phyloP scores from a whole-genome alignment of 805 yeast genomes.

The Kluyveromyces siamensis region DNA sequence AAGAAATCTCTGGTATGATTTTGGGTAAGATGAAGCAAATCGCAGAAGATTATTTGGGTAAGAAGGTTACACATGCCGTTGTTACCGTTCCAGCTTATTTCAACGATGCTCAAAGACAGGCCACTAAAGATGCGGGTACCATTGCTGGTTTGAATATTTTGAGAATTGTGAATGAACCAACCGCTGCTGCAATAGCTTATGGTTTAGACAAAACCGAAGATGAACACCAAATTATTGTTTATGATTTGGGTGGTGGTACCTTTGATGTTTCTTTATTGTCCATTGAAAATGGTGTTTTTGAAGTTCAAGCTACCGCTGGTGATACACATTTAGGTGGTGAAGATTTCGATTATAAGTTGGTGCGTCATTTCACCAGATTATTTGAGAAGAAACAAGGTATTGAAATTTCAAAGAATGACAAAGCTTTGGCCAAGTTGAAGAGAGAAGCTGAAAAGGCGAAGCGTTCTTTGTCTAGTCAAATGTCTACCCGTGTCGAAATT shows the following conservation, averaged over 20 bases:
- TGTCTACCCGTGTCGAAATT: slow-evolving; percentile 92
- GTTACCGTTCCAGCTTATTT: slow-evolving; percentile 91
- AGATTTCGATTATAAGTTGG: slow-evolving; percentile 86
- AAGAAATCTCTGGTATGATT: slow-evolving; percentile 89
- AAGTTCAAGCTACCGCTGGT: slow-evolving; percentile 91
- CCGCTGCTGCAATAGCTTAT: slow-evolving; percentile 97
- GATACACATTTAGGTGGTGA: slow-evolving; percentile 98
- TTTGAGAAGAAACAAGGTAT: slow-evolving; percentile 90
- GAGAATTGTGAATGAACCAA: slow-evolving; percentile 89
- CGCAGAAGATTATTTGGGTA: slow-evolving; percentile 86
- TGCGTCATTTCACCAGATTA: slow-evolving; percentile 73
- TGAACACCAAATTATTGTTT: slow-evolving; percentile 85
- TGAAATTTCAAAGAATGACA: slow-evolving; percentile 71
- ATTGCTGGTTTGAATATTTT: slow-evolving; percentile 84
- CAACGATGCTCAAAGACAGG: slow-evolving; percentile 91
- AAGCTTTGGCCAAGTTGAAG: slow-evolving; percentile 88
- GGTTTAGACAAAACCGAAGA: slow-evolving; percentile 78
- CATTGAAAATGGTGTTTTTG: slow-evolving; percentile 86
- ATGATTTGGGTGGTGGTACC: slow-evolving; percentile 97
- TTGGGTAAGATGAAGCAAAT: slow-evolving; percentile 86
- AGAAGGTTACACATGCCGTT: slow-evolving; percentile 78
- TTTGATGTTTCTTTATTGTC: slow-evolving; percentile 84
- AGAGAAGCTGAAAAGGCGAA: slow-evolving; percentile 98
- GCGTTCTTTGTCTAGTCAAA: slow-evolving; percentile 90
- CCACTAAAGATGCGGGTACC: slow-evolving; percentile 88